phyloP scores from a whole-genome alignment of 495 filamentous ascomycete genomes.

The Penicillium turbatum region DNA sequence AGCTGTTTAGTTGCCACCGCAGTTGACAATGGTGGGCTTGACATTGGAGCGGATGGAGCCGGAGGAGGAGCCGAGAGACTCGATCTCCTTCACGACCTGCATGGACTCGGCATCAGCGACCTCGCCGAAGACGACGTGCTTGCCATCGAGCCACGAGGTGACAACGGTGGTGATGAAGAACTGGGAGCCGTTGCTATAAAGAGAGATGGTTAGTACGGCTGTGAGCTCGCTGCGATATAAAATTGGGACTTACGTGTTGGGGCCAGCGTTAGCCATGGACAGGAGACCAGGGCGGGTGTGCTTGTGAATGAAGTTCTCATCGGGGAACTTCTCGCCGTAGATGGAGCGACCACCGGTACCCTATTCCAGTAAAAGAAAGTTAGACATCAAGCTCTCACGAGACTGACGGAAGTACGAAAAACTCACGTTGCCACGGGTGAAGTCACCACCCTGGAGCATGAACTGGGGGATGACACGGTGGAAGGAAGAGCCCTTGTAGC shows the following conservation, averaged over 20 bases:
- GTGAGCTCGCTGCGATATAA: background rate
- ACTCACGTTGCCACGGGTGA: constrained; percentile 85
- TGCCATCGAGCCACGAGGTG: constrained; percentile 89
- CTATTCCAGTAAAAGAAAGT: constrained; percentile 16
- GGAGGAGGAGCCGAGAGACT: constrained; percentile 60
- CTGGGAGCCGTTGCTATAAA: constrained; percentile 83
- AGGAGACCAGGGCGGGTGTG: constrained; percentile 85
- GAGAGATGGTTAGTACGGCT: constrained; percentile 2
- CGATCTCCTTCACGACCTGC: constrained; percentile 65
- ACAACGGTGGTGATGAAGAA: constrained; percentile 97
- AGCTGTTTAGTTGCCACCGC: constrained; percentile 50
- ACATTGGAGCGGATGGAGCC: constrained; percentile 58
- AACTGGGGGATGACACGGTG: constrained; percentile 97
- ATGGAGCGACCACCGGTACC: constrained; percentile 94
- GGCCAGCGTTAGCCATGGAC: constrained; percentile 97
- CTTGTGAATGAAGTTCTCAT: constrained; percentile 89
- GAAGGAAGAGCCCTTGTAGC: constrained; percentile 88
- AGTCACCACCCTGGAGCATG: constrained; percentile 99
- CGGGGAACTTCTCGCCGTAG: constrained; percentile 94
- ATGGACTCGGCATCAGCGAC: constrained; percentile 65
- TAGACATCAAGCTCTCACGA: background rate
- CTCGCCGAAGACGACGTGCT: constrained; percentile 98
- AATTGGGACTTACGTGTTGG: constrained; percentile 58
- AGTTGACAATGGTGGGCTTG: constrained; percentile 64
- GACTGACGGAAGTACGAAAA: background rate